These are phyloP conservation scores for Carex myosuroides DNA, from an alignment of 176 grass and related monocot species.

Conservation along the genomic window DNA sequence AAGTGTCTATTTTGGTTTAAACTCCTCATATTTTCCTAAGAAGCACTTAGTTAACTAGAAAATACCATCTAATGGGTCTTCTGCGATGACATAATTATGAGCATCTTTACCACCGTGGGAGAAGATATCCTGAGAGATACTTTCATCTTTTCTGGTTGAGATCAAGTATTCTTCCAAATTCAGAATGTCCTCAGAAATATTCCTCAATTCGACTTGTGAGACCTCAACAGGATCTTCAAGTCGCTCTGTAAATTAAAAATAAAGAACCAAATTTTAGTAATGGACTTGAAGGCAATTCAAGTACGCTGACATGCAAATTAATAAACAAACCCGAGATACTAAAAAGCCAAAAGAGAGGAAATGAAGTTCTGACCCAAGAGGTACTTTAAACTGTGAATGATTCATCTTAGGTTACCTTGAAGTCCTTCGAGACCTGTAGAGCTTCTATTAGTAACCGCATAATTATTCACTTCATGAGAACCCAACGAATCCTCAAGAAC, in stretches of 20 bases:
- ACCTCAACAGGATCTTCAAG: conserved; percentile 4
- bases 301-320: neutral
- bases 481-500: conserved; percentile 33
- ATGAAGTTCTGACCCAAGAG: neutral
- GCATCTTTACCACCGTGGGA: neutral
- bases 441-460: neutral
- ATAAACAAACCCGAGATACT: neutral
- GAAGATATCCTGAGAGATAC: neutral
- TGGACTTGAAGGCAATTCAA: neutral
- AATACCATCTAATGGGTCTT: conserved; percentile 14
- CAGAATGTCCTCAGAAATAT: conserved; percentile 25
- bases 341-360: neutral
- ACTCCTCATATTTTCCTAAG: neutral
- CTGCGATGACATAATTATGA: neutral
- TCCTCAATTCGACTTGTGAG: conserved; percentile 22
- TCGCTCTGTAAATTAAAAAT: neutral
- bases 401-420: conserved; percentile 11
- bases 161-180: conserved; percentile 24
- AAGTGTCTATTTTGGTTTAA: neutral
- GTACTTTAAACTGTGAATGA: neutral
- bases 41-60: neutral
- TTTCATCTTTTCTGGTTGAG: conserved; percentile 20
- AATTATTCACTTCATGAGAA: neutral
- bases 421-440: neutral
- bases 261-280: neutral